Base-by-base conservation (phyloP, 495 filamentous ascomycete genomes). In the Thozetella sp. region DNA sequence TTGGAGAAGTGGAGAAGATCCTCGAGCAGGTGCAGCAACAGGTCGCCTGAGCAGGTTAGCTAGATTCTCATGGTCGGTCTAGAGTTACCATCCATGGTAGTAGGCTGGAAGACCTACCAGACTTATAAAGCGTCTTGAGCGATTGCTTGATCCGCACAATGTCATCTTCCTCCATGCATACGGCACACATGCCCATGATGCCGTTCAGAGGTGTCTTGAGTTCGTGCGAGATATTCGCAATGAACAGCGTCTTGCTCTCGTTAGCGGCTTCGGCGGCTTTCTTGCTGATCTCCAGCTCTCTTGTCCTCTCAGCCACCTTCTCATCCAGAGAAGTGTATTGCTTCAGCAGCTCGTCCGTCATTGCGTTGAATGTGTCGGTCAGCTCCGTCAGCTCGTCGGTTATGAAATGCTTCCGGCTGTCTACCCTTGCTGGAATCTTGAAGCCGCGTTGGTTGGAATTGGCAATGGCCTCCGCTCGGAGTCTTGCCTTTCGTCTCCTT, bases 151-250 rank as follows among this genome's bases (percentile, higher is more conserved):
- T 86, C 55, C 88, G 85, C 17, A 72, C 69, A 6, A 90, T 71
- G 61, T 96, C 91, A 25, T 93, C 88, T 66, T 97, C 93, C 56
- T 90, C 88, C 91, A 96, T 93, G 67, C 90, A 95, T 1, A 95
- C 90, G 0, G 93, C 90, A 62, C 87, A 91, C 92, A 97, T 97
- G 53, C 93, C 93, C 26, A 97, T 76, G 63, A 97, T 97, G 2
- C 92, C 93, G 67, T 97, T 97, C 22, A 97, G 73, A 0, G 93
- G 93, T 1, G 93, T 97, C 69, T 96, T 93, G 15, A 97, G 80
- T 69, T 97, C 93, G 67, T 97, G 93, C 2, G 92, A 96, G 25
- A 97, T 96, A 64, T 97, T 97, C 25, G 93, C 93, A 61, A 97
- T 94, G 72, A 97, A 97, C 23, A 96, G 73, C 6, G 93, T 96